These are phyloP conservation scores for Closterium sp. DNA, from an alignment of 139 green algal species.

Conservation along the genomic window DNA sequence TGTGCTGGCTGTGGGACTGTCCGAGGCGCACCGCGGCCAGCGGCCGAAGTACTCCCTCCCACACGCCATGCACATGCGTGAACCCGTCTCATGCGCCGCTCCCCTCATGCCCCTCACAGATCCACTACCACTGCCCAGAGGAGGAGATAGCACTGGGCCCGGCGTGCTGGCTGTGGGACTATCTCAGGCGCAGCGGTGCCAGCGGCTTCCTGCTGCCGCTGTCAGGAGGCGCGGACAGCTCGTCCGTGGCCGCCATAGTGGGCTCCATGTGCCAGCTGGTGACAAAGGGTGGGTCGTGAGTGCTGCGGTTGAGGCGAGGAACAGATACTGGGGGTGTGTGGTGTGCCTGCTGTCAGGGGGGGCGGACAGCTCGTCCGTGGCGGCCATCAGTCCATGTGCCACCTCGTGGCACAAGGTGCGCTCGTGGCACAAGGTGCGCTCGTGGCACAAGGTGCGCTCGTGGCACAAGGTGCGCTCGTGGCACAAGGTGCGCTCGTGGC, in stretches of 20 bases:
- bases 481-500: no score
- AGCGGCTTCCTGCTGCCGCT: conserved; percentile 89
- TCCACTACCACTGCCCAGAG: conserved; percentile 78
- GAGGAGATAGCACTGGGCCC: conserved; percentile 95
- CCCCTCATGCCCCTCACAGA: neutral
- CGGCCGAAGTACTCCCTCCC: no score
- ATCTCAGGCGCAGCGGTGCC: conserved; percentile 79
- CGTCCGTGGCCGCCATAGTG: conserved; percentile 84
- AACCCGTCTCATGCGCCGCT: no score
- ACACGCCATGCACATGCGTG: no score
- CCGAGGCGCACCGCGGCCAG: conserved; percentile 71
- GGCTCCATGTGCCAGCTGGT: conserved; percentile 92
- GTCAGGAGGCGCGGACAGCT: conserved; percentile 75
- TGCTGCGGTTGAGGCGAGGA: neutral
- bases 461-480: no score
- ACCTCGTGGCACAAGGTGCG: conserved; percentile 62
- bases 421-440: no score
- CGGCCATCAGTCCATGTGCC: conserved; percentile 93
- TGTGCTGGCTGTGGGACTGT: conserved; percentile 99
- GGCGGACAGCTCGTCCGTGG: conserved; percentile 76
- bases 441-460: no score
- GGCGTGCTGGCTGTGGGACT: conserved; percentile 98
- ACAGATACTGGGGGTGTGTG: conserved; percentile 68
- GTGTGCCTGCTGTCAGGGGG: conserved; percentile 78
- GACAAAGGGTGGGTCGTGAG: conserved; percentile 11